Conservation (phyloP, 208 protist species). For the Leishmania aethiopica region DNA sequence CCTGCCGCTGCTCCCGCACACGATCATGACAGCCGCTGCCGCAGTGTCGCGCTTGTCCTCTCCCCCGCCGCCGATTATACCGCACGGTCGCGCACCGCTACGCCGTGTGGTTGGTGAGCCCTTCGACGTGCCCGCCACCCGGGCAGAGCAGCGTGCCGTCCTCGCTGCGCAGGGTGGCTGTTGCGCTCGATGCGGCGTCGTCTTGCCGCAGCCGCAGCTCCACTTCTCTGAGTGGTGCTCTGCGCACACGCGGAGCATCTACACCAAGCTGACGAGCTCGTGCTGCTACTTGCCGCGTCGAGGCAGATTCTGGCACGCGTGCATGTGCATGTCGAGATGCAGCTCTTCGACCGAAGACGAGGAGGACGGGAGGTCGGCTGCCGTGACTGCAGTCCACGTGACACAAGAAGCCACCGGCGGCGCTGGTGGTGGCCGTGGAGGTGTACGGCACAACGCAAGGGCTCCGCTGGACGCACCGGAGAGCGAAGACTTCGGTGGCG, state of each 20-base stretch:
- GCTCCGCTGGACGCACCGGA: not conserved
- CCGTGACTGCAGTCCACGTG: not conserved
- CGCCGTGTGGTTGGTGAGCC: conserved; percentile 8
- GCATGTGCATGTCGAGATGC: not conserved
- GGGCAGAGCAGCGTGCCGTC: conserved; percentile 1
- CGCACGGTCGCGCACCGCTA: conserved; percentile 18
- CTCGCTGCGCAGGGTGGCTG: conserved; percentile 7
- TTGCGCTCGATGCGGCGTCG: conserved; percentile 24
- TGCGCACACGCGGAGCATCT: not conserved
- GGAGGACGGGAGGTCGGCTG: not conserved
- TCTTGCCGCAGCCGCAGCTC: not conserved
- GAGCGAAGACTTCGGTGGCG: not conserved
- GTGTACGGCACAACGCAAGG: not conserved
- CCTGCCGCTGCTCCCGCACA: not conserved
- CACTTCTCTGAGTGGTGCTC: not conserved
- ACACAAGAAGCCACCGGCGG: not conserved
- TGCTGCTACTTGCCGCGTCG: not conserved
- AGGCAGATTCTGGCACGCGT: not conserved
- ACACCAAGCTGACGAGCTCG: not conserved
- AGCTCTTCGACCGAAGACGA: not conserved
- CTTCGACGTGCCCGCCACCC: conserved; percentile 3
- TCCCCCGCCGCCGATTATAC: conserved; percentile 9
- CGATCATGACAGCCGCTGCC: not conserved
- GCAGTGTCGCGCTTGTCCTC: not conserved
- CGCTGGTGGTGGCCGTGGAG: not conserved